These are phyloP conservation scores for Corynascus novoguineensis DNA, from an alignment of 495 filamentous ascomycete species.

Conservation along the genomic window DNA sequence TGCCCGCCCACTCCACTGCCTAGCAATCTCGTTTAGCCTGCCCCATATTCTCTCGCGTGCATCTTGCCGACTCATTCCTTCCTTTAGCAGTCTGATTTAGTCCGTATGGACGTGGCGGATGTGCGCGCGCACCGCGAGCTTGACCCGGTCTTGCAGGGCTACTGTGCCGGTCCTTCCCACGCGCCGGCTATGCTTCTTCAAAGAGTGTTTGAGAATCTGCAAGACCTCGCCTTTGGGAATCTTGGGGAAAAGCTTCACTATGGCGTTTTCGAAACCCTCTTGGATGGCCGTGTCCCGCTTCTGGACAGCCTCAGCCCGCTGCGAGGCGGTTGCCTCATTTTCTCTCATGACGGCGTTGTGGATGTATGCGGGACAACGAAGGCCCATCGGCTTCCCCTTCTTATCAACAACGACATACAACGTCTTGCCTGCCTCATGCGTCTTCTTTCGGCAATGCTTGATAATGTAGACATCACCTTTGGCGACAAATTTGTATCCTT, in stretches of 20 bases:
- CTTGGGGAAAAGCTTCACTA: conserved; percentile 28
- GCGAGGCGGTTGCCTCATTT: conserved; percentile 23
- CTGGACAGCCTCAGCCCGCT: conserved; percentile 23
- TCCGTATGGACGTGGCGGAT: conserved; percentile 37
- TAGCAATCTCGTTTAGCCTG: conserved; percentile 21
- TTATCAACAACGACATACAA: conserved; percentile 34
- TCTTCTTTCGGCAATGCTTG: conserved; percentile 32
- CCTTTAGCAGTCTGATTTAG: conserved; percentile 30
- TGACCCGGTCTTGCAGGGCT: conserved; percentile 27
- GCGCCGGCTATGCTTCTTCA: conserved; percentile 31
- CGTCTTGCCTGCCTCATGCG: conserved; percentile 23
- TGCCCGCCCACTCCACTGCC: conserved; percentile 18
- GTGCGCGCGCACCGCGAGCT: conserved; percentile 34
- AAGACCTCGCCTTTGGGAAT: conserved; percentile 23
- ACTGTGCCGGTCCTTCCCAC: conserved; percentile 33
- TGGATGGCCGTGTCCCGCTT: conserved; percentile 29
- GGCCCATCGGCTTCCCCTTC: conserved; percentile 25
- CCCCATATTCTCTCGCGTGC: conserved; percentile 21
- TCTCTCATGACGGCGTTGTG: conserved; percentile 23
- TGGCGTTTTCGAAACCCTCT: conserved; percentile 21
- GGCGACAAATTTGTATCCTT: conserved; percentile 33
- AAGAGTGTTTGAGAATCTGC: conserved; percentile 24
- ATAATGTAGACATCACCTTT: conserved; percentile 39
- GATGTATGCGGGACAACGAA: conserved; percentile 35
- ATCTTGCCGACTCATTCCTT: conserved; percentile 4